Conservation (phyloP, 495 filamentous ascomycete genomes). For the Mytilinidion resinicola region DNA sequence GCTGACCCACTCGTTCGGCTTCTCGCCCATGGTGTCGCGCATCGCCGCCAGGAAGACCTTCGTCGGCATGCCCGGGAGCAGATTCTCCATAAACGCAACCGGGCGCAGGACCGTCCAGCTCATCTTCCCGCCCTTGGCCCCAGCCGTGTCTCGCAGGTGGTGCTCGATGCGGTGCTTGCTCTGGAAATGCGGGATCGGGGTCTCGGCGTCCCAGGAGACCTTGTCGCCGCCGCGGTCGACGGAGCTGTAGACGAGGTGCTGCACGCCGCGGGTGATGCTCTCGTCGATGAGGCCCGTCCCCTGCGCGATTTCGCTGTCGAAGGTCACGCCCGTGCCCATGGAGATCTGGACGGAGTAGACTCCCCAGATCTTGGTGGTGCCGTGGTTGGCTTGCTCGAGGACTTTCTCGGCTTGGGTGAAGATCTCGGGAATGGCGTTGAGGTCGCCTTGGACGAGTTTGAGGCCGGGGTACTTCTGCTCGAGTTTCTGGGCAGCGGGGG, state of each 20-base stretch:
- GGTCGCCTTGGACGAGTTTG: conserved; percentile 52
- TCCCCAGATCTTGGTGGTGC: conserved; percentile 33
- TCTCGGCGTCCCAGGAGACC: conserved; percentile 48
- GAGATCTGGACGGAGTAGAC: conserved; percentile 49
- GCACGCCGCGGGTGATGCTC: conserved; percentile 49
- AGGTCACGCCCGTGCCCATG: conserved; percentile 39
- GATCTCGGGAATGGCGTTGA: conserved; percentile 43
- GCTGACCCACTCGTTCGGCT: conserved; percentile 51
- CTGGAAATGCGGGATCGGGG: conserved; percentile 54
- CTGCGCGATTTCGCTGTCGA: conserved; percentile 49
- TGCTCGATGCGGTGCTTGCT: conserved; percentile 58
- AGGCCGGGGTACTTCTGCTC: conserved; percentile 40
- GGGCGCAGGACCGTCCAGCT: conserved; percentile 37
- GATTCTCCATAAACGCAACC: conserved; percentile 59
- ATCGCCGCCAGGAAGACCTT: conserved; percentile 52
- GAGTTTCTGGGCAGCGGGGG: conserved; percentile 49
- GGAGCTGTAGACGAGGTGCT: conserved; percentile 58
- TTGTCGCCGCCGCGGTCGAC: conserved; percentile 59
- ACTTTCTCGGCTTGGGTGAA: conserved; percentile 45
- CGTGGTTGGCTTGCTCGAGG: background rate
- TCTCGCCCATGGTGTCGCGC: conserved; percentile 40
- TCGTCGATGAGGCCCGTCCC: conserved; percentile 54
- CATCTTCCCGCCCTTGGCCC: conserved; percentile 13
- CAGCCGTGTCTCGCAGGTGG: conserved; percentile 44
- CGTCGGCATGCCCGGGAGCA: conserved; percentile 49